Evolutionary conservation across 2,329 filamentous ascomycete species (phyloP).

Genomic region (Hansfordia pulvinata): DNA sequence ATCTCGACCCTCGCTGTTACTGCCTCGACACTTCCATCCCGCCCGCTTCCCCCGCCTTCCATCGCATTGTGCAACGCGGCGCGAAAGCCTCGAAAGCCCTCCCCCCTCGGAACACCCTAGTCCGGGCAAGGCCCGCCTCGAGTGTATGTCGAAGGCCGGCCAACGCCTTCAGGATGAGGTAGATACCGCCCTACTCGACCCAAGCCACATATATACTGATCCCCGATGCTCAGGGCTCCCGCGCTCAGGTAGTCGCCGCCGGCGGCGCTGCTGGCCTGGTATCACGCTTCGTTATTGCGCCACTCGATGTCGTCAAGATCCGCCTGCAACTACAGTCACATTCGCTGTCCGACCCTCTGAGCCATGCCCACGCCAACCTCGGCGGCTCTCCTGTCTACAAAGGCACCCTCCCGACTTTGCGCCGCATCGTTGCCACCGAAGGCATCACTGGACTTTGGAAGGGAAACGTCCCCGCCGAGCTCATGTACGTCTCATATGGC

Average conservation of each 20-base stretch:
- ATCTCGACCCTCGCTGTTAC: no score
- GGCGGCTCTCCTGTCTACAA: slow-evolving; percentile 46
- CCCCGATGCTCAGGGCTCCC: slow-evolving; percentile 30
- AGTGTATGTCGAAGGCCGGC: slow-evolving; percentile 27
- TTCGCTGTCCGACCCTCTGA: slow-evolving; percentile 62
- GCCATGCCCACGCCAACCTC: slow-evolving; percentile 36
- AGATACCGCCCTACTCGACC: slow-evolving; percentile 7
- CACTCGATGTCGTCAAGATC: slow-evolving; percentile 96
- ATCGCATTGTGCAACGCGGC: no score
- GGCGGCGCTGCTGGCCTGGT: slow-evolving; percentile 65
- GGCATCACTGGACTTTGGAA: slow-evolving; percentile 88
- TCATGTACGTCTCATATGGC: slow-evolving; percentile 86
- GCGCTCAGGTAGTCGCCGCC: slow-evolving; percentile 39
- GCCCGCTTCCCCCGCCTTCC: no score
- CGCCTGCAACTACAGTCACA: slow-evolving; percentile 87
- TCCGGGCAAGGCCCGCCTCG: slow-evolving; percentile 15
- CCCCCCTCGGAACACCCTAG: no score
- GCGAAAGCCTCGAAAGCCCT: no score
- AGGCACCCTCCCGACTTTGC: slow-evolving; percentile 63
- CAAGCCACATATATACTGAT: slow-evolving; percentile 1
- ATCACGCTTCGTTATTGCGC: slow-evolving; percentile 86
- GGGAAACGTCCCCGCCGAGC: slow-evolving; percentile 89
- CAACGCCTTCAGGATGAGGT: slow-evolving; percentile 47
- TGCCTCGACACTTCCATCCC: no score
- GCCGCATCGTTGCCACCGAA: slow-evolving; percentile 65